These are phyloP conservation scores for Xylaria sp. DNA, from an alignment of 2,329 filamentous ascomycete species.

Conservation along the genomic window DNA sequence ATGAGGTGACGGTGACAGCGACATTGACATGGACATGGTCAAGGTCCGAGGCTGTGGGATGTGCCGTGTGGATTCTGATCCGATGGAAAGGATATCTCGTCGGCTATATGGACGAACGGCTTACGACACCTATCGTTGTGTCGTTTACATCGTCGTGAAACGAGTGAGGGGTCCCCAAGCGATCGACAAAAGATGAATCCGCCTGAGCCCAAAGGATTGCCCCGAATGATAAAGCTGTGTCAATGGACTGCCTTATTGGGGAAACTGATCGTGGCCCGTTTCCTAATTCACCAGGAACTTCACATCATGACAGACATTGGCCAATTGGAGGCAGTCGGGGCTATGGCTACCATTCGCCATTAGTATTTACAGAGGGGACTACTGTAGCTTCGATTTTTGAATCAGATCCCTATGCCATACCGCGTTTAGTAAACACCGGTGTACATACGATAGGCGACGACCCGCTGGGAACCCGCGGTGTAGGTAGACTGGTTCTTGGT, in stretches of 20 bases:
- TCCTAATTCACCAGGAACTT: not conserved
- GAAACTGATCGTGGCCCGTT: not conserved
- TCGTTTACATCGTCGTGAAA: not conserved
- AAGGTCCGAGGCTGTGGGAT: not conserved
- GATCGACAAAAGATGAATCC: constrained; percentile 20
- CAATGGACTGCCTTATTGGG: constrained; percentile 23
- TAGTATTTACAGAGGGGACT: constrained; percentile 4
- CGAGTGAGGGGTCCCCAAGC: constrained; percentile 2
- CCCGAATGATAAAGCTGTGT: not conserved
- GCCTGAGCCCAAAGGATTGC: constrained; percentile 17
- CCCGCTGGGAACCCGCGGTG: not conserved
- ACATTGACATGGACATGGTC: not conserved
- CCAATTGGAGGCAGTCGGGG: constrained; percentile 4
- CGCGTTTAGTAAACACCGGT: constrained; percentile 16
- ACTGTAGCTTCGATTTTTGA: not conserved
- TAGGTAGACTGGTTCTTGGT: not conserved
- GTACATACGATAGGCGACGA: not conserved
- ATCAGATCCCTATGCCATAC: not conserved
- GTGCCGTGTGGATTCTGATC: constrained; percentile 10
- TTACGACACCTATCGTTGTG: constrained; percentile 18
- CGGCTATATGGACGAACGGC: constrained; percentile 6
- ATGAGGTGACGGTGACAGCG: not conserved
- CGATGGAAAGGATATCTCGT: not conserved
- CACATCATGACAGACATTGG: not conserved
- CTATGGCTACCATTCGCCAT: not conserved